Conservation (phyloP, 2,329 filamentous ascomycete species). For the Pseudogymnoascus sp. region DNA sequence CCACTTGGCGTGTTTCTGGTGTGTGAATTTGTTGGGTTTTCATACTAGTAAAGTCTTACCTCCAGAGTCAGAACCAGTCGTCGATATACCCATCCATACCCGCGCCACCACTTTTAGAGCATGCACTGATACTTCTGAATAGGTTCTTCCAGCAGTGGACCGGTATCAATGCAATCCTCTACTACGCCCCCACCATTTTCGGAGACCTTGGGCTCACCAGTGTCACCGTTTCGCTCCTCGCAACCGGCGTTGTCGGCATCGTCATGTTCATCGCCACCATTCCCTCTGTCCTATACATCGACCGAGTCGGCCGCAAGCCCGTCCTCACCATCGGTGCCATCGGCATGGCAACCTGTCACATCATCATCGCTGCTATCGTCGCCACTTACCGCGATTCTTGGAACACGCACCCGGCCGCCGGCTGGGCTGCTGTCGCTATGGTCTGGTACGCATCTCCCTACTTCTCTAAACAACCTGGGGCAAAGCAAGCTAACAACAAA, state of each 20-base stretch:
- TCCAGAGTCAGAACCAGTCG: not conserved
- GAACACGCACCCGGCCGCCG: slow-evolving; percentile 46
- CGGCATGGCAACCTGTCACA: slow-evolving; percentile 59
- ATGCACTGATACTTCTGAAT: not conserved
- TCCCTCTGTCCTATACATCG: slow-evolving; percentile 57
- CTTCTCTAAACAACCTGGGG: slow-evolving; percentile 27
- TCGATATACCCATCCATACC: not conserved
- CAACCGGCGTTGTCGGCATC: slow-evolving; percentile 63
- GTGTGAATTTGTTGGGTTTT: not conserved
- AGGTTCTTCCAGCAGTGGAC: slow-evolving; percentile 46
- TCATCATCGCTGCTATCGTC: slow-evolving; percentile 62
- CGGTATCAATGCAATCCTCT: slow-evolving; percentile 34
- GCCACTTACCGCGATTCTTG: slow-evolving; percentile 55
- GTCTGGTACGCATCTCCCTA: slow-evolving; percentile 62
- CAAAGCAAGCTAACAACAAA: not conserved
- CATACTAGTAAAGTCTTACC: not conserved
- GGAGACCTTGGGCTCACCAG: slow-evolving; percentile 34
- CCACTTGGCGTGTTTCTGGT: not conserved
- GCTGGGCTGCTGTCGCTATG: slow-evolving; percentile 59
- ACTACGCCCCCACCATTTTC: slow-evolving; percentile 37
- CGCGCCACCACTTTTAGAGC: not conserved
- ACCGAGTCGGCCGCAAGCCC: slow-evolving; percentile 54
- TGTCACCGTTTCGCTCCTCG: slow-evolving; percentile 48
- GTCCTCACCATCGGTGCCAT: slow-evolving; percentile 55
- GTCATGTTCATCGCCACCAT: slow-evolving; percentile 61